Base-by-base conservation (phyloP, 768 basidiomycete genomes). In the Ramaria rubella region DNA sequence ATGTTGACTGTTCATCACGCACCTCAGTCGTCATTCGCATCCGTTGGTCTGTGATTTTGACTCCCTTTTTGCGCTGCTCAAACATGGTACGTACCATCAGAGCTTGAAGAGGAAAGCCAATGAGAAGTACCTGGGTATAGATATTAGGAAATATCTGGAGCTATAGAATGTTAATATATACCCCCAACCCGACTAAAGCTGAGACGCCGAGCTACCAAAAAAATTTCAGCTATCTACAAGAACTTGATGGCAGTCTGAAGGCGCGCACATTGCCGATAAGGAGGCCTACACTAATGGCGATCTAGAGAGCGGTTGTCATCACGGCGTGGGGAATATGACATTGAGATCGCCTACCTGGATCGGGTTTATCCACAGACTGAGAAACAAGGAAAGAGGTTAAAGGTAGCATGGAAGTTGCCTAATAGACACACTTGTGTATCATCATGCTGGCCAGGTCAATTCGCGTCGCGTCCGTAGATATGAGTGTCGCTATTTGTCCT, bases 401-500 rank as follows among this genome's bases (percentile, higher is more conserved):
- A n/a, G 40, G 17, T 49, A 5, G 21, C 45, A 53, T 27, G 36
- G 17, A 4, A 42, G 2, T 14, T 48, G 24, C 29, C 31, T 27
- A 45, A 45, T 21, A 51, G 15, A 55, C 69, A 31, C 33, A 70
- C 63, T 67, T 66, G 62, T 72, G 70, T 14, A 67, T 61, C 49
- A 62, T 76, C 6, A 64, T 72, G n/a, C 71, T 67, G 62, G 79
- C 74, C 15, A 69, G 60, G 58, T 85, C 84, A 23, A 86, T 64
- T 44, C 80, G 76, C 5, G 77, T 75, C 0, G 82, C 69, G 63
- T 89, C 86, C 12, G 81, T 76, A 1, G 82, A 81, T 6, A 87
- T 83, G 73, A 87, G 79, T 0, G 85, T 88, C 9, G 81, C 85
- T 49, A 87, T 81, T 63, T 84, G 74, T 0, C 86, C 86, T 40